A percentile compares a stretch with the other conserved stretches of the same genome.
Conservation (phyloP, 441 rosid genomes). For the Adansonia madagascariensis region DNA sequence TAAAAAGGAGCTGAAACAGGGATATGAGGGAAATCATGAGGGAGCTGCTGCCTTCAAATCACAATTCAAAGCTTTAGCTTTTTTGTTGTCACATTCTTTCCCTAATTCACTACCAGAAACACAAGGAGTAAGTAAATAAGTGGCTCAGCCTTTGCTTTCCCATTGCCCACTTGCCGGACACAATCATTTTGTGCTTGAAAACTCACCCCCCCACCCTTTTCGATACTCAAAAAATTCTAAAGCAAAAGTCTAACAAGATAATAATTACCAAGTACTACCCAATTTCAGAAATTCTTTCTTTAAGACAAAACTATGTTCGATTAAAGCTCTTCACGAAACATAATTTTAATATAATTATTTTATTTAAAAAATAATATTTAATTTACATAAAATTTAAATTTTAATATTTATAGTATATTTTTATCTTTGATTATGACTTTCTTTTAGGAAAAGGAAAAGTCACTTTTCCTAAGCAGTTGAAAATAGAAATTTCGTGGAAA, state of each 20-base stretch:
- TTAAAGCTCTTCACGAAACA: no score
- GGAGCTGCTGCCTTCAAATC: neutral
- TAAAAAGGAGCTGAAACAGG: slow-evolving; percentile 19
- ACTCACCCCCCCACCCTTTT: slow-evolving; percentile 30
- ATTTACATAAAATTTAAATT: neutral
- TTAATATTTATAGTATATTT: neutral
- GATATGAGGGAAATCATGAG: slow-evolving; percentile 29
- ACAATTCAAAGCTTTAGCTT: slow-evolving; percentile 31
- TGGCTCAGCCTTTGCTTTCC: neutral
- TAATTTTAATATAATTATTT: neutral
- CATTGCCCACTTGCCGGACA: slow-evolving; percentile 55
- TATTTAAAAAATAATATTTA: no score
- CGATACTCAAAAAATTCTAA: slow-evolving; percentile 23
- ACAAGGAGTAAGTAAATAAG: slow-evolving; percentile 24
- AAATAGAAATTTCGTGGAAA: neutral
- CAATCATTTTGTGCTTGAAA: slow-evolving; percentile 72
- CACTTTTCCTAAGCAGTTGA: neutral
- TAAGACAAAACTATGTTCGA: no score
- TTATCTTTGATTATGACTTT: neutral
- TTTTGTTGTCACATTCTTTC: slow-evolving; percentile 35
- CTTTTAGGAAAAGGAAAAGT: neutral
- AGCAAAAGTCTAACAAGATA: slow-evolving; percentile 29
- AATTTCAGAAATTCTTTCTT: slow-evolving; percentile 28
- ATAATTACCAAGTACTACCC: slow-evolving; percentile 31
- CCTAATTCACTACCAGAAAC: slow-evolving; percentile 33